A percentile compares a stretch with the other conserved stretches of the same genome.
phyloP scores from a whole-genome alignment of 192 early-diverging fungal genomes.

The Coemansia erecta region DNA sequence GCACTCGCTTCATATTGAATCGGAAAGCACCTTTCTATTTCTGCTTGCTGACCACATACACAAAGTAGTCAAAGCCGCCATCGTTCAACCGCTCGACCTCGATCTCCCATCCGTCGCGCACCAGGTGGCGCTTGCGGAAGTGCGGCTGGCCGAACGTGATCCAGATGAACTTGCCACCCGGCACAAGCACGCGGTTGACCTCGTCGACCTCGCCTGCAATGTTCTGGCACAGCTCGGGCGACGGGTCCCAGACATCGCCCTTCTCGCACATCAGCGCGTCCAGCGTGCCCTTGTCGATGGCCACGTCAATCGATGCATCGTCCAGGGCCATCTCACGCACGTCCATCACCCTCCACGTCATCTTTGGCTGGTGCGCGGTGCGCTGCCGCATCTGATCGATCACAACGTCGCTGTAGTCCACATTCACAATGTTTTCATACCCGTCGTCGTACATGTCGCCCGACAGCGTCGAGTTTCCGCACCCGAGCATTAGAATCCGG shows the following conservation, averaged over 20 bases:
- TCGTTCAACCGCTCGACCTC: constrained; percentile 67
- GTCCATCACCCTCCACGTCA: constrained; percentile 70
- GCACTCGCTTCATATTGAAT: not conserved
- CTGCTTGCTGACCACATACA: constrained; percentile 64
- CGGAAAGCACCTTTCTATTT: not conserved
- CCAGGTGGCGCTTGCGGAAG: constrained; percentile 74
- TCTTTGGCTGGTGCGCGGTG: constrained; percentile 25
- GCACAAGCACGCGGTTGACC: constrained; percentile 71
- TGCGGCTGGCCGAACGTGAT: constrained; percentile 92
- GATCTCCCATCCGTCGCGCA: constrained; percentile 65
- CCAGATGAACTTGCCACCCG: constrained; percentile 78
- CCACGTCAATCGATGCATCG: constrained; percentile 64
- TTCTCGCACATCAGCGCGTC: constrained; percentile 85
- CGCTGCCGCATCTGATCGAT: constrained; percentile 71
- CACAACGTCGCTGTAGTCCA: constrained; percentile 78
- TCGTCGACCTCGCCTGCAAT: constrained; percentile 73
- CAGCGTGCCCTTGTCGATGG: constrained; percentile 89
- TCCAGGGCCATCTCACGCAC: constrained; percentile 68
- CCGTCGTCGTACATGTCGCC: constrained; percentile 79
- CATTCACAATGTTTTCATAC: constrained; percentile 70
- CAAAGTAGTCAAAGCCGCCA: constrained; percentile 75
- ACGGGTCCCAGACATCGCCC: constrained; percentile 87
- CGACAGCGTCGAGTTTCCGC: constrained; percentile 78
- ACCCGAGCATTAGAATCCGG: constrained; percentile 80
- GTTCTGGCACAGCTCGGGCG: constrained; percentile 62